A percentile compares a stretch with the other conserved stretches of the same genome.
These are phyloP conservation scores for Taphrina deformans DNA, from an alignment of 1,139 yeast genomes.

Conservation along the genomic window DNA sequence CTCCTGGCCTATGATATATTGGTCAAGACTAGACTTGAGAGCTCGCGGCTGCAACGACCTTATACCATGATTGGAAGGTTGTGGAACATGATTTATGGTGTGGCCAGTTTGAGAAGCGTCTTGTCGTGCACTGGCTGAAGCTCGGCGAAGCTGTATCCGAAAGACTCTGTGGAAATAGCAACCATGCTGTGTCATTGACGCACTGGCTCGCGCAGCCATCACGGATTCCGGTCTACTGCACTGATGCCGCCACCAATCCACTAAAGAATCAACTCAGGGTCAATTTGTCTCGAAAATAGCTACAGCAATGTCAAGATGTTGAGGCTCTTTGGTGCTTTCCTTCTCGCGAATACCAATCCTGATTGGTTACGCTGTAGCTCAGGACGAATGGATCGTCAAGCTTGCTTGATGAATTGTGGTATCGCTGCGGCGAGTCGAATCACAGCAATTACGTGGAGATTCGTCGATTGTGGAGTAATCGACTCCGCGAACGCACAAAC, in stretches of 20 bases:
- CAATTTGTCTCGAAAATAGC: no score
- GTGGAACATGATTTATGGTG: neutral
- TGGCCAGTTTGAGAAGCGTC: neutral
- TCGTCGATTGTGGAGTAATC: no score
- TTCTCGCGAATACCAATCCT: no score
- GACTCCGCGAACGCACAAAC: no score
- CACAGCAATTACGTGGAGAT: no score
- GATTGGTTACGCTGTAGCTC: no score
- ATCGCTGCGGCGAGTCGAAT: no score
- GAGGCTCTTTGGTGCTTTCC: no score
- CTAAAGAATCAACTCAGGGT: neutral
- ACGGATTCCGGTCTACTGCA: neutral
- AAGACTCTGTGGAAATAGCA: neutral
- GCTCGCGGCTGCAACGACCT: conserved; percentile 45
- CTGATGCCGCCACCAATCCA: neutral
- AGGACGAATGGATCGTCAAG: no score
- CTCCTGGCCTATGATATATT: conserved; percentile 56
- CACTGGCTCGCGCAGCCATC: neutral
- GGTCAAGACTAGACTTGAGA: conserved; percentile 51
- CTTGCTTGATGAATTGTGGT: no score
- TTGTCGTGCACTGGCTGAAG: conserved; percentile 14
- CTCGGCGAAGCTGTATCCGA: neutral
- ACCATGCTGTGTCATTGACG: neutral
- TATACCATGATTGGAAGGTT: neutral
- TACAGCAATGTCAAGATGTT: no score